phyloP scores from a whole-genome alignment of 352 stramenopile genomes.

The Phytopythium chamaehyphon region DNA sequence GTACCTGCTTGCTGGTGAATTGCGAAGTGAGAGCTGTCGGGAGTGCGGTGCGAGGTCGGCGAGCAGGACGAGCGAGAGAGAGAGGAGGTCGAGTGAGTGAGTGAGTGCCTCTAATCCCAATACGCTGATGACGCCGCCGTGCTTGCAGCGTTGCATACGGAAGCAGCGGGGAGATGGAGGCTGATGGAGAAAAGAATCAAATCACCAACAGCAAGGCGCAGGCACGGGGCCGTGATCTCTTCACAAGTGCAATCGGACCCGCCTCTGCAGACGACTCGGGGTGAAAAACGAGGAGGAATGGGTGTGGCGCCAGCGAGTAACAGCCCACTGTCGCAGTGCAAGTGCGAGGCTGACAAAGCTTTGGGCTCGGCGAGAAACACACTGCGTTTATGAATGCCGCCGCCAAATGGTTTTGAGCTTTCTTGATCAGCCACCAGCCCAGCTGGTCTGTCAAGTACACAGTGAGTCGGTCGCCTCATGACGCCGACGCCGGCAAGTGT shows the following conservation, averaged over 20 bases:
- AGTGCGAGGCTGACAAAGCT: not conserved
- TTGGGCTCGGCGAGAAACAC: not conserved
- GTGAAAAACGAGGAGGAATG: slow-evolving; percentile 1
- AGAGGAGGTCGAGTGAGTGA: too few relatives aligned
- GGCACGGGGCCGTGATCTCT: too few relatives aligned
- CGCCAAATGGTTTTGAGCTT: too few relatives aligned
- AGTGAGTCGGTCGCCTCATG: not conserved
- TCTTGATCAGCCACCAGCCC: too few relatives aligned
- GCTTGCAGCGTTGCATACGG: not conserved
- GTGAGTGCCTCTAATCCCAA: too few relatives aligned
- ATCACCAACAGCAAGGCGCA: slow-evolving; percentile 2
- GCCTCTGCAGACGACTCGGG: not conserved
- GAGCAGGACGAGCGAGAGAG: not conserved
- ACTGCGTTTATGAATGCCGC: not conserved
- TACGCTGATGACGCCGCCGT: not conserved
- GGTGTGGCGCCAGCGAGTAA: slow-evolving; percentile 6
- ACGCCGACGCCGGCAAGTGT: not conserved
- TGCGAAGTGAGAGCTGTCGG: slow-evolving; percentile 4
- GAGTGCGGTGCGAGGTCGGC: too few relatives aligned
- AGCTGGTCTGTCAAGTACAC: not conserved
- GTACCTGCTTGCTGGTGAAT: slow-evolving; percentile 7
- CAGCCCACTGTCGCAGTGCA: slow-evolving; percentile 3
- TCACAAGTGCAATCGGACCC: not conserved
- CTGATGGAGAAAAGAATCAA: slow-evolving; percentile 6
- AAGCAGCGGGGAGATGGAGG: not conserved